These are phyloP conservation scores for Ophiosphaerella narmari DNA, from an alignment of 2,329 filamentous ascomycete genomes.

Conservation along the genomic window DNA sequence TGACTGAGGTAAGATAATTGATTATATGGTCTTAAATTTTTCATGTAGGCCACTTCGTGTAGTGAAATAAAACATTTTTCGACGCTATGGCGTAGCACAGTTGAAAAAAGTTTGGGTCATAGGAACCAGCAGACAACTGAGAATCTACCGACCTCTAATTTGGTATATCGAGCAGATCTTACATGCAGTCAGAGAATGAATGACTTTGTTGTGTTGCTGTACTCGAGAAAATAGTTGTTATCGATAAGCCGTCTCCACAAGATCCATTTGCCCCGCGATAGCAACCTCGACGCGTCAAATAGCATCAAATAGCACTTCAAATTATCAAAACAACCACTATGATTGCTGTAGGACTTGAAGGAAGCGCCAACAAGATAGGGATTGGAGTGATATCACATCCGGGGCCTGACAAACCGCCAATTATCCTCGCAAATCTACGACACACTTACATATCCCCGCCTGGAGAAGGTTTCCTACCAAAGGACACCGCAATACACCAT, in stretches of 20 bases:
- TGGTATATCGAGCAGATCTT: too few species aligned
- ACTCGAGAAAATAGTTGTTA: conserved; percentile 2
- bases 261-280: conserved; percentile 26
- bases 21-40: too few species aligned
- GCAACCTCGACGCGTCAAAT: conserved; percentile 12
- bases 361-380: conserved; percentile 96
- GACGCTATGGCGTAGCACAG: background rate
- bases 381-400: conserved; percentile 88
- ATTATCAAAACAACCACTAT: conserved; percentile 44
- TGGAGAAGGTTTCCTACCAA: conserved; percentile 92
- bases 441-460: conserved; percentile 93
- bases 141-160: background rate
- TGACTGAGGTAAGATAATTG: too few species aligned
- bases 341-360: conserved; percentile 79
- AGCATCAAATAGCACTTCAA: background rate
- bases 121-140: too few species aligned
- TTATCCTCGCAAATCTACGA: conserved; percentile 86
- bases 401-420: conserved; percentile 48
- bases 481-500: conserved; percentile 94
- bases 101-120: too few species aligned
- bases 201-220: too few species aligned
- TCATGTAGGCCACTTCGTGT: too few species aligned
- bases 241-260: conserved; percentile 24
- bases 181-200: too few species aligned
- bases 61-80: background rate